A percentile compares a stretch with the other conserved stretches of the same genome.
phyloP scores from a whole-genome alignment of 345 rosid species.

The Populus deltoides region DNA sequence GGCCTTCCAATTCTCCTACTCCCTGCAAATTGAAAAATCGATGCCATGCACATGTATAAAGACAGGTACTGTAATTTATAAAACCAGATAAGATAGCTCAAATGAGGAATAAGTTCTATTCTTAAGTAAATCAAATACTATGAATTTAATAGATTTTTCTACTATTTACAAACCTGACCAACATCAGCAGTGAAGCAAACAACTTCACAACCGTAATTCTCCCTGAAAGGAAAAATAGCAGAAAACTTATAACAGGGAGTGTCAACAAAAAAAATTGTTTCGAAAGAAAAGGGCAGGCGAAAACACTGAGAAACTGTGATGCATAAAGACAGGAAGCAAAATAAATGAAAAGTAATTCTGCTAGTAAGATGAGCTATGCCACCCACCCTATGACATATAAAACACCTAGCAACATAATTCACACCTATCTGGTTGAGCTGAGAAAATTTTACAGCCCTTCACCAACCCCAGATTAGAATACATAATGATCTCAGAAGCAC shows the following conservation, averaged over 20 bases:
- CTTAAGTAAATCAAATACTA: not conserved
- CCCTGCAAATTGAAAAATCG: slow-evolving; percentile 50
- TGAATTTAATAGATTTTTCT: not conserved
- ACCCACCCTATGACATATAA: not conserved
- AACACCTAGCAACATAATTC: not conserved
- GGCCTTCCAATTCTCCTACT: slow-evolving; percentile 74
- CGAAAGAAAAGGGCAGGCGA: not conserved
- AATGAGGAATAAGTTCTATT: not conserved
- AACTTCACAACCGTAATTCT: slow-evolving; percentile 98
- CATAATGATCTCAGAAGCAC: not conserved
- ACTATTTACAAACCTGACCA: slow-evolving; percentile 67
- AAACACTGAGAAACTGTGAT: not conserved
- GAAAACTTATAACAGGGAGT: slow-evolving; percentile 1
- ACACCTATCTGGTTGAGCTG: not conserved
- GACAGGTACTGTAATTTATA: not conserved
- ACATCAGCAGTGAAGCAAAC: slow-evolving; percentile 99
- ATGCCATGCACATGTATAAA: slow-evolving; percentile 3
- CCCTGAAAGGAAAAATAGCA: slow-evolving; percentile 39
- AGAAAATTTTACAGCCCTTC: not conserved
- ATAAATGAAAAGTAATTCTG: not conserved
- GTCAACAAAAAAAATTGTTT: not conserved
- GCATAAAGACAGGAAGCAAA: not conserved
- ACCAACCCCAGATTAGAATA: slow-evolving; percentile 2
- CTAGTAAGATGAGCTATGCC: not conserved
- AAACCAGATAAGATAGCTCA: not conserved